A percentile compares a stretch with the other conserved stretches of the same genome.
These are phyloP conservation scores for Zymoseptoria pseudotritici DNA, from an alignment of 2,329 filamentous ascomycete genomes.

Conservation along the genomic window DNA sequence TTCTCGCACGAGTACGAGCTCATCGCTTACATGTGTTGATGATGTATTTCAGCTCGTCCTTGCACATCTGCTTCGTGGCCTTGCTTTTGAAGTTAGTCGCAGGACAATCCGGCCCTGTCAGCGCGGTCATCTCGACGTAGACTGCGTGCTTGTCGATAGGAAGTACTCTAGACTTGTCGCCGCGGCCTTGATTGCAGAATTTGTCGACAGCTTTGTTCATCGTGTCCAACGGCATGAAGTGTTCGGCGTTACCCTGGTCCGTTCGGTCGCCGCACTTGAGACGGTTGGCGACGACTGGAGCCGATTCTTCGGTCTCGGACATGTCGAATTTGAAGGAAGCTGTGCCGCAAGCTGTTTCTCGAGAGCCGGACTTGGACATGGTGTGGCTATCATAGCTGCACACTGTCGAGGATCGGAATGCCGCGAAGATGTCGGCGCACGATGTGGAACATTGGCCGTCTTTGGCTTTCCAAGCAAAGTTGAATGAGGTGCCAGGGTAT, in stretches of 20 bases:
- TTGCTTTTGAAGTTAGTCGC: not conserved
- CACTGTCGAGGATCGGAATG: not conserved
- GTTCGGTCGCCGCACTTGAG: not conserved
- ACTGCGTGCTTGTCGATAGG: not conserved
- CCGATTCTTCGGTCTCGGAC: not conserved
- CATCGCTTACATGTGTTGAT: not conserved
- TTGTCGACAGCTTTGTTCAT: not conserved
- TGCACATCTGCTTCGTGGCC: not conserved
- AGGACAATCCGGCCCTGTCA: not conserved
- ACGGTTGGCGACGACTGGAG: not conserved
- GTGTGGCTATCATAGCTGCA: slow-evolving; percentile 1
- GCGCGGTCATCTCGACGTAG: not conserved
- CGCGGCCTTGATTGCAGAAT: not conserved
- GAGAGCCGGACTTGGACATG: not conserved
- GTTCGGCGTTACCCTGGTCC: not conserved
- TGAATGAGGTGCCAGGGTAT: not conserved
- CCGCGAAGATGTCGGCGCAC: not conserved
- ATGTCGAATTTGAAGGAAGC: not conserved
- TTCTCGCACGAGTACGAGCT: not conserved
- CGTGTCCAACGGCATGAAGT: not conserved
- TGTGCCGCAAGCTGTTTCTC: not conserved
- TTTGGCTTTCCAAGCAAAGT: not conserved
- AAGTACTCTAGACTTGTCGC: not conserved
- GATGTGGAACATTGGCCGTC: not conserved
- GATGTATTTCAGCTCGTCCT: not conserved